Percentiles rank a stretch among this genome's conserved stretches.
Conservation (phyloP, 371 early-diverging fungal genomes). For the Mortierella sp. region DNA sequence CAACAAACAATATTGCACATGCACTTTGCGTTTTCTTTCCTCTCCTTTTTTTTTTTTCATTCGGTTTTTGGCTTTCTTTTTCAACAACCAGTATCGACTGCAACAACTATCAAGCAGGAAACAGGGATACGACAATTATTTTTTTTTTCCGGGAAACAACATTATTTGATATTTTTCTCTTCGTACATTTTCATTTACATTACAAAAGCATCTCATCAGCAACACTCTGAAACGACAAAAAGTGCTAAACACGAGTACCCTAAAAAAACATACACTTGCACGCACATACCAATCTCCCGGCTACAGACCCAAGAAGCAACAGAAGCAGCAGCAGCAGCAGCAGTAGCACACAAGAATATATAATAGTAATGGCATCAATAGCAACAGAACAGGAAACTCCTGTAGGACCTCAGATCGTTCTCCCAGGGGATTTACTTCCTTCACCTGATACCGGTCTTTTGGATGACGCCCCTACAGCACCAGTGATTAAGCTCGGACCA, state of each 20-base stretch:
- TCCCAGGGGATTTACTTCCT: conserved; percentile 48
- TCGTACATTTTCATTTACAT: background rate
- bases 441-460: conserved; percentile 20
- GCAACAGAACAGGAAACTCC: conserved; percentile 4
- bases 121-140: background rate
- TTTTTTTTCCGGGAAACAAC: background rate
- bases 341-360: background rate
- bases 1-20: conserved; percentile 2
- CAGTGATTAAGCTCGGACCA: conserved; percentile 75
- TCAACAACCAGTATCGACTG: background rate
- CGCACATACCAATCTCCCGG: background rate
- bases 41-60: background rate
- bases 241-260: background rate
- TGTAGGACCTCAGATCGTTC: conserved; percentile 30
- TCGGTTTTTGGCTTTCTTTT: background rate
- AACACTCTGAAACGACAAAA: background rate
- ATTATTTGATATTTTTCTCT: background rate
- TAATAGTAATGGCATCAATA: conserved; percentile 30
- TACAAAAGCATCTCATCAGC: background rate
- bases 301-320: no score
- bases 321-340: no score
- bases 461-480: conserved; percentile 27
- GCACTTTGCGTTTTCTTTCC: background rate
- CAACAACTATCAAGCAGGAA: background rate
- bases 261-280: background rate